Evolutionary conservation across 257 asterid species (phyloP), one percentile per base, ranked within the genome.

Genomic region (Rauvolfia tetraphylla): DNA sequence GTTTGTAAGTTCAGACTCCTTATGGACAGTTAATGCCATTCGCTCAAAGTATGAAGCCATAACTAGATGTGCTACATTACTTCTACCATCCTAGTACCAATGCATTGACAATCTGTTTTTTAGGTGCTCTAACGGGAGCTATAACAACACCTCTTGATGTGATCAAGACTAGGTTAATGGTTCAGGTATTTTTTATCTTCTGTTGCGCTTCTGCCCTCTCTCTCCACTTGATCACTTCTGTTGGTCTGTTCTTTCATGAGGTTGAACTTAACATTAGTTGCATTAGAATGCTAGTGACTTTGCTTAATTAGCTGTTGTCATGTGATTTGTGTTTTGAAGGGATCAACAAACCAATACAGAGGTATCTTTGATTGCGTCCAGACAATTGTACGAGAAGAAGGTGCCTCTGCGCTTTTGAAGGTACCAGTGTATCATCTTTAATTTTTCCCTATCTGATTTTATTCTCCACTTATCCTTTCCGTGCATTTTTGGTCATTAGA

Each of bases 101-200:
- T 67, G 39, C 5, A 23, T 38, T 65, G 33, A 20, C 53, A 13
- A 54, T 65, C 71, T 36, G 39, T 69, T 33, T n/a, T 67, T 42
- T 81, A 94, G 98, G 98, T 36, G 99, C 98, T 66, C 85, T 95
- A 70, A 95, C 99, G 51, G 98, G 98, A 80, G 99, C 99, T 80
- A 76, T 95, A 67, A 95, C 99, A 73, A 95, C 99, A 79, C 99
- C 98, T 46, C 90, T 95, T 53, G 99, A 95, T 84, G 99, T 95
- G 88, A 89, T 95, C 80, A 95, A 95, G 85, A 95, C 99, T 31
- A 89, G 99, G 84, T 80, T 95, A 85, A 95, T 95, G 99, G 81
- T 87, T 81, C 99, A 95, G 98, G 98, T 92, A 87, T 79, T 73
- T n/a, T n/a, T 73, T 49, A 65, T 71, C 53, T 74, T 68, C 49